Base-by-base conservation (phyloP, 2,329 filamentous ascomycete species). In the Phoma sp. region DNA sequence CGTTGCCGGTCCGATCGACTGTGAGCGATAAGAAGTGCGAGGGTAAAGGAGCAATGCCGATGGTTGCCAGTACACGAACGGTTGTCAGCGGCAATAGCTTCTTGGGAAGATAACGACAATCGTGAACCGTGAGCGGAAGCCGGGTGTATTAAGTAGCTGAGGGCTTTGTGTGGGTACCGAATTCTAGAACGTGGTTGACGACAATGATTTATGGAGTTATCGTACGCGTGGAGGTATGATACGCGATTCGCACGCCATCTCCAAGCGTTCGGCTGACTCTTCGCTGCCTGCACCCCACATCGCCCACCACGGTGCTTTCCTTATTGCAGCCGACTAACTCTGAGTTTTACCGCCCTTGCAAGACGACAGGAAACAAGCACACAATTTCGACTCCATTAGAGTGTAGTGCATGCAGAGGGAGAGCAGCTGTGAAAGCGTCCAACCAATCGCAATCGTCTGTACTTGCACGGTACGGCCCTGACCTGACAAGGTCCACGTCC, bases 181-280 rank as follows among this genome's bases (percentile, higher is more conserved):
- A 63, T 62, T 68, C 64, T 69, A 69, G 66, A 69, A 64, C 63
- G 36, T 46, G 56, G 60, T 68, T 67, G 60, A 65, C 59, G 62
- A 63, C 64, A 58, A 61, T 58, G 39, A 59, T 62, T 60, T 60
- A 58, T 60, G 51, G 59, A 62, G 62, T 61, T 63, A 64, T 62
- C 55, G 61, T 58, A 58, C 52, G 46, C 50, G 65, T 61, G 62
- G 62, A 61, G 66, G 62, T 63, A 65, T 65, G 65, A 63, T 62
- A 65, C 60, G 63, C 58, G 57, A 70, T 72, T 54, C 73, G 70
- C 71, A 74, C 72, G 72, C 68, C 71, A 73, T 73, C 62, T 57
- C 55, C 46, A 61, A 61, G 46, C 49, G 55, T 45, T 51, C 64
- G 63, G 62, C 61, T 64, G 66, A 62, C 60, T 67, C 61, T 61